These are phyloP conservation scores for Hypericum perforatum DNA, from an alignment of 345 rosid species.

Conservation along the genomic window DNA sequence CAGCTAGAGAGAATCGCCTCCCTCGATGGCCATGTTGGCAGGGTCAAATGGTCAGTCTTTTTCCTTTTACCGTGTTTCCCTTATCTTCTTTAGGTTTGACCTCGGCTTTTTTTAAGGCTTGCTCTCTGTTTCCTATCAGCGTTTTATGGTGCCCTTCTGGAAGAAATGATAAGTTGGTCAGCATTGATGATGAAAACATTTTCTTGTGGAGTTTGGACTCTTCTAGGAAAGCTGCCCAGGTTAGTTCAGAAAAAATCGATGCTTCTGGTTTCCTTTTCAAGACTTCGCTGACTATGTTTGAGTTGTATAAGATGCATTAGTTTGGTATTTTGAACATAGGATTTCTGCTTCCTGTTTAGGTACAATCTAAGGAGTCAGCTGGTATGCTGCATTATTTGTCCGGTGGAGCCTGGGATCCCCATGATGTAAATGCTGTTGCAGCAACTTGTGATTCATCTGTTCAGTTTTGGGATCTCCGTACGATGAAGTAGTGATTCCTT, in stretches of 20 bases:
- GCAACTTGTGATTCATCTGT: slow-evolving; percentile 80
- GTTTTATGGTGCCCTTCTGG: slow-evolving; percentile 88
- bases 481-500: slow-evolving; percentile 53
- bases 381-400: slow-evolving; percentile 73
- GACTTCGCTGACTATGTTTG: no score
- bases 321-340: no score
- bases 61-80: background rate
- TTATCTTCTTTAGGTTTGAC: no score
- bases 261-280: background rate
- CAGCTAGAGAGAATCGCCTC: slow-evolving; percentile 71
- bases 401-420: slow-evolving; percentile 96
- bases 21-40: slow-evolving; percentile 72
- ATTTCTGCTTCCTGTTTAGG: slow-evolving; percentile 29
- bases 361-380: slow-evolving; percentile 67
- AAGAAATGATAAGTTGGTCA: slow-evolving; percentile 69
- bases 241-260: slow-evolving; percentile 9
- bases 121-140: slow-evolving; percentile 20
- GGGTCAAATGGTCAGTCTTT: slow-evolving; percentile 68
- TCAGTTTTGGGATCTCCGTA: slow-evolving; percentile 81
- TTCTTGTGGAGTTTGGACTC: slow-evolving; percentile 73
- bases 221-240: slow-evolving; percentile 71
- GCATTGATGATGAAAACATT: slow-evolving; percentile 73
- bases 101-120: no score
- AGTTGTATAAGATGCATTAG: no score
- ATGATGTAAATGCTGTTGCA: slow-evolving; percentile 65